Evolutionary conservation across 2,329 filamentous ascomycete genomes (phyloP), one percentile per base, ranked within the genome.

Genomic region (Reticulascus tulasneorum): DNA sequence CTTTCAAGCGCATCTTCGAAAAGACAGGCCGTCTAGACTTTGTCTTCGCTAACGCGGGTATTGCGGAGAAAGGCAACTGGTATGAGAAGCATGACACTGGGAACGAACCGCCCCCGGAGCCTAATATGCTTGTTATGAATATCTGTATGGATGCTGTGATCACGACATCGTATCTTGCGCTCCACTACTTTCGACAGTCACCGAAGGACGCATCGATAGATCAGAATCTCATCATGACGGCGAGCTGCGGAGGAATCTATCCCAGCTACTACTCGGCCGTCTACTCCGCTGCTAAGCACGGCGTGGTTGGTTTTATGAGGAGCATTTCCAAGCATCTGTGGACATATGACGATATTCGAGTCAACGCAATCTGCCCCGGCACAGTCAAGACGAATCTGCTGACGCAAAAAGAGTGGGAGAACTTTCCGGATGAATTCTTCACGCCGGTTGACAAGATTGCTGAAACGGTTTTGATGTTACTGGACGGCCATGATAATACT

Each of bases 41-140:
- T 41, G 66, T 71, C 22, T 72, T 66, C 43, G 67, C 65, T 12
- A 72, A 71, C 36, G 67, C 67, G 1, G 68, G 68, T 2, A 58
- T 69, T 16, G 51, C 68, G 7, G 64, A 69, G 35, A 48, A 55
- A 13, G 47, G 54, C 35, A 64, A 63, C 37, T 67, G 67, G 48
- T 68, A 46, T 35, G 32, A 42, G 18, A 46, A 23, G 15, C 23
- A 33, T 6, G 33, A 38, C n/a, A 26, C 34, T n/a, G n/a, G n/a
- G n/a, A n/a, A n/a, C n/a, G n/a, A n/a, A n/a, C n/a, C n/a, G 12
- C 51, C 49, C 12, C 46, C 51, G 5, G 46, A 49, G 38, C 54
- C 51, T 2, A 49, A 51, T 21, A 48, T 49, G 33, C 36, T 49
- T n/a, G 50, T 38, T 17, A 43, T 60, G 28, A 51, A 58, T 32